phyloP scores from a whole-genome alignment of 805 yeast genomes.

The Wickerhamiella qilinensis region DNA sequence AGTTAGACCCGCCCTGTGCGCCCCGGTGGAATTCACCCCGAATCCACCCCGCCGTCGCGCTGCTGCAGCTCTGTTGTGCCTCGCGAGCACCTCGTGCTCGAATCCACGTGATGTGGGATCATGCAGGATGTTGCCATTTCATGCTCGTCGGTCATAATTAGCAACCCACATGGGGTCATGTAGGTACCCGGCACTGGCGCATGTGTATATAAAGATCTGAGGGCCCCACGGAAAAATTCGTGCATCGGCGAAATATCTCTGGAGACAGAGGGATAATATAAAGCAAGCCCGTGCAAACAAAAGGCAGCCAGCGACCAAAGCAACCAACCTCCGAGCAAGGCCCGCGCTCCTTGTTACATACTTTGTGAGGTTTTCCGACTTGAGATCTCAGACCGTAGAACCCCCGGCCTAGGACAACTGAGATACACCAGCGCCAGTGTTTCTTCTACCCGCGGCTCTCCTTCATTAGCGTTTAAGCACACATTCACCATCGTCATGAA shows the following conservation, averaged over 20 bases:
- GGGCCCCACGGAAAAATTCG: background rate
- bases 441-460: background rate
- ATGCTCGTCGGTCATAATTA: background rate
- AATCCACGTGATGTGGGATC: constrained; percentile 23
- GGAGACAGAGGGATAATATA: background rate
- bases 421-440: background rate
- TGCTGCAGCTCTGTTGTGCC: too few species aligned
- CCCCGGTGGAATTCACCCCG: too few species aligned
- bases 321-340: background rate
- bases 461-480: background rate
- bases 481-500: background rate
- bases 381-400: too few species aligned
- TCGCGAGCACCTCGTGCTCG: constrained; percentile 8
- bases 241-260: background rate
- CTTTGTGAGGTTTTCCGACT: too few species aligned
- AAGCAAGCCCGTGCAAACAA: background rate
- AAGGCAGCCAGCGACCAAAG: background rate
- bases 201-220: background rate
- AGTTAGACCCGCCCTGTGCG: too few species aligned
- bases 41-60: too few species aligned
- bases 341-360: too few species aligned
- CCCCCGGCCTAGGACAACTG: too few species aligned
- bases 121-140: background rate
- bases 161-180: constrained; percentile 5
- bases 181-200: constrained; percentile 2